phyloP scores from a whole-genome alignment of 2,329 filamentous ascomycete species.

The Sphaerulina populicola region DNA sequence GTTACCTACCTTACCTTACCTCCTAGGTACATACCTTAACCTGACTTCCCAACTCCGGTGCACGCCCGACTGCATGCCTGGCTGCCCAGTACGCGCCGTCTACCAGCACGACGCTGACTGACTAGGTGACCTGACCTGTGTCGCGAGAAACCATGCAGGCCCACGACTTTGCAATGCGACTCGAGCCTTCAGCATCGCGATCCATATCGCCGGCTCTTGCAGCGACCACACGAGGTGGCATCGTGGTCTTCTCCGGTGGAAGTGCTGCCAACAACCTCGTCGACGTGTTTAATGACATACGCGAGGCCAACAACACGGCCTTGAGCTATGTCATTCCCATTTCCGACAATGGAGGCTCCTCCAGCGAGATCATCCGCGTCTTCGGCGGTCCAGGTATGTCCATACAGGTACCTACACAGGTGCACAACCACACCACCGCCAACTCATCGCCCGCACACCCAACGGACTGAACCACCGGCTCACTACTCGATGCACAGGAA shows the following conservation, averaged over 20 bases:
- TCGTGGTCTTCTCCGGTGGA: constrained; percentile 67
- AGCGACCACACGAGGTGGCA: constrained; percentile 39
- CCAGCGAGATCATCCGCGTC: constrained; percentile 85
- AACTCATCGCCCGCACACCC: neutral
- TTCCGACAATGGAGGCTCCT: constrained; percentile 90
- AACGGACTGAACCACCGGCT: no score
- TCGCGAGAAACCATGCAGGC: constrained; percentile 7
- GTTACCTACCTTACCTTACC: no score
- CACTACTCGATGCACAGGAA: constrained; percentile 34
- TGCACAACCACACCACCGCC: constrained; percentile 18
- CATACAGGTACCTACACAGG: no score
- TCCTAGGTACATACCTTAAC: no score
- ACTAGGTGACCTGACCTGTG: neutral
- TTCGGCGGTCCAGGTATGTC: constrained; percentile 93
- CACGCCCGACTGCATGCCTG: neutral
- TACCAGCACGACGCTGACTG: neutral
- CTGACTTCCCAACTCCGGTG: neutral
- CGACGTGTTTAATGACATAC: constrained; percentile 66
- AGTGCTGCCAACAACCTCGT: constrained; percentile 92
- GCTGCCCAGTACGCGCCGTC: neutral
- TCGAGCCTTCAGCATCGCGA: constrained; percentile 12
- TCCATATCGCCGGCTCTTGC: constrained; percentile 17
- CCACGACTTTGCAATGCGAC: constrained; percentile 14
- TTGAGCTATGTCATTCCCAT: constrained; percentile 88
- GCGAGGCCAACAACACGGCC: constrained; percentile 55